Evolutionary conservation across 495 filamentous ascomycete genomes (phyloP).

Genomic region (Cryomyces minteri): DNA sequence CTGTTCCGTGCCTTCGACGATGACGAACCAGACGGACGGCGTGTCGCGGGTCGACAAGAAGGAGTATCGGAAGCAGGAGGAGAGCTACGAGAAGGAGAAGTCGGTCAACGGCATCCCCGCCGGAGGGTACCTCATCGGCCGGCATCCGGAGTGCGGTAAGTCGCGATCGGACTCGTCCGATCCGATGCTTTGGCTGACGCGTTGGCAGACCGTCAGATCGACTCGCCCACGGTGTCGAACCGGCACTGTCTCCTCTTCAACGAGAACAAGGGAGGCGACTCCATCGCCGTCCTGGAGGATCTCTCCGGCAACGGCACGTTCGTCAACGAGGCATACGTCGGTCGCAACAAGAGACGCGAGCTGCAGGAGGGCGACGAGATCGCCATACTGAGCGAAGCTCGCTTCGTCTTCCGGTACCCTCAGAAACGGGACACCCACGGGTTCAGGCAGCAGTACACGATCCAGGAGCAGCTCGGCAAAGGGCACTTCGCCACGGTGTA

Average conservation of each 20-base stretch:
- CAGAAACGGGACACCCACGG: constrained; percentile 50
- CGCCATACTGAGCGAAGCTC: constrained; percentile 58
- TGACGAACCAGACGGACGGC: constrained; percentile 20
- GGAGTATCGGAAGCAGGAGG: constrained; percentile 31
- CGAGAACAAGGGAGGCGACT: constrained; percentile 66
- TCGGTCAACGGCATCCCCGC: constrained; percentile 38
- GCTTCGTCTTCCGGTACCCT: constrained; percentile 84
- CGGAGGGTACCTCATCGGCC: constrained; percentile 79
- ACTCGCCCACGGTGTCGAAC: constrained; percentile 80
- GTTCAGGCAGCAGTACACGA: constrained; percentile 73
- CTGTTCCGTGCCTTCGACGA: constrained; percentile 34
- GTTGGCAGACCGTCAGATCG: constrained; percentile 51
- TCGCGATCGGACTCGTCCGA: neutral
- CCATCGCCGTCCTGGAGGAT: constrained; percentile 74
- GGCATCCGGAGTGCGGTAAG: constrained; percentile 90
- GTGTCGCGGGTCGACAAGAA: constrained; percentile 9
- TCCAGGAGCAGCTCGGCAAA: constrained; percentile 77
- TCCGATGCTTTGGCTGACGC: neutral
- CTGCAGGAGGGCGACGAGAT: constrained; percentile 82
- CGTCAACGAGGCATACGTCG: constrained; percentile 79
- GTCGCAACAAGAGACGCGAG: constrained; percentile 78
- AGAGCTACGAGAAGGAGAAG: constrained; percentile 38
- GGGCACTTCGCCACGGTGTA: constrained; percentile 95
- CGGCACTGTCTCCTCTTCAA: constrained; percentile 81
- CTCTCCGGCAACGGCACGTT: constrained; percentile 93